Conservation (phyloP, 305 asterid genomes). For the Solanum chacoense region DNA sequence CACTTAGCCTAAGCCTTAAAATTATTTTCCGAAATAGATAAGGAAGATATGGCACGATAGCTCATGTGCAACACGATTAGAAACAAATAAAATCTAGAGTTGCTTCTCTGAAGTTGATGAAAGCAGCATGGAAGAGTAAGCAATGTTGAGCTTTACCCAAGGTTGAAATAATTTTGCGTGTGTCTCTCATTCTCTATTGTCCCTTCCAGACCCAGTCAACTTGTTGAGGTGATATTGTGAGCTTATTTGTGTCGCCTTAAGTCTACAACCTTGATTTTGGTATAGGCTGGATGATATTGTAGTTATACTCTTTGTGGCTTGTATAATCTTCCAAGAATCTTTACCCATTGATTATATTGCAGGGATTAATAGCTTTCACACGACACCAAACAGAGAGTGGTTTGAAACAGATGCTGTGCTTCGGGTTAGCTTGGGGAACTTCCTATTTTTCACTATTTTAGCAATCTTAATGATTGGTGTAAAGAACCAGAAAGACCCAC, state of each 20-base stretch:
- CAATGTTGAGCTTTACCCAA: neutral
- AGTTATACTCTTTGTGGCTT: neutral
- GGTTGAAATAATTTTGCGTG: neutral
- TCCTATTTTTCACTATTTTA: slow-evolving; percentile 72
- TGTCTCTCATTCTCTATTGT: neutral
- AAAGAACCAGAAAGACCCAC: slow-evolving; percentile 87
- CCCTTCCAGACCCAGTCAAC: neutral
- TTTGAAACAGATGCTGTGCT: slow-evolving; percentile 92
- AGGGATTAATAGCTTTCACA: slow-evolving; percentile 93
- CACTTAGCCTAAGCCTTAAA: neutral
- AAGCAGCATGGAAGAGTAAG: neutral
- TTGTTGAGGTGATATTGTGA: neutral
- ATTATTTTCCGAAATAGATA: neutral
- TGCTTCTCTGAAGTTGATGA: neutral
- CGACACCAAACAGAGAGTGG: slow-evolving; percentile 89
- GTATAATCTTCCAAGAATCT: neutral
- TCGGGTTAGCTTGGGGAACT: slow-evolving; percentile 94
- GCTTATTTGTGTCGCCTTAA: neutral
- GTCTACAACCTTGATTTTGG: neutral
- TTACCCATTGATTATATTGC: slow-evolving; percentile 5
- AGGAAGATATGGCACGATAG: neutral
- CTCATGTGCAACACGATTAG: neutral
- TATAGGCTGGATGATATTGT: neutral
- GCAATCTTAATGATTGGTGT: slow-evolving; percentile 80
- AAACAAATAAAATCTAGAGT: neutral